Percentiles rank a stretch among this genome's conserved stretches.
These are phyloP conservation scores for Flagelloscypha sp. DNA, from an alignment of 768 basidiomycete genomes.

Conservation along the genomic window DNA sequence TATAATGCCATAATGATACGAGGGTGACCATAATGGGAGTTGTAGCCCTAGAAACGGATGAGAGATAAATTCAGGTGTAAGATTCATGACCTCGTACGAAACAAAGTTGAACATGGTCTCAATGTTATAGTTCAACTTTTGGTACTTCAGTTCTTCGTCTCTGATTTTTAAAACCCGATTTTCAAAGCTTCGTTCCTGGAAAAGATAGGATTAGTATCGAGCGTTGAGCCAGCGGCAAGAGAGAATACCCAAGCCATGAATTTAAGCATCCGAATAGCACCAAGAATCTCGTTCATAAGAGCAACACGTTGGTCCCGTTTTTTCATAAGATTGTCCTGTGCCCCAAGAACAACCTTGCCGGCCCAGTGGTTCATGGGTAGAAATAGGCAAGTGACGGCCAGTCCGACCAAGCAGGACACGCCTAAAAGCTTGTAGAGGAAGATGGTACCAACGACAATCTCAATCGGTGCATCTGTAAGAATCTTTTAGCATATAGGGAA, in stretches of 20 bases:
- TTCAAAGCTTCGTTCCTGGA: slow-evolving; percentile 82
- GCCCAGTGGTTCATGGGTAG: slow-evolving; percentile 79
- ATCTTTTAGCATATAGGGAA: not conserved
- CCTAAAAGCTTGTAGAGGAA: slow-evolving; percentile 73
- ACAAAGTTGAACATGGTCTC: no score
- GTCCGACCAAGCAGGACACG: slow-evolving; percentile 68
- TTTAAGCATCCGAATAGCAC: slow-evolving; percentile 88
- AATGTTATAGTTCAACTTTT: slow-evolving; percentile 79
- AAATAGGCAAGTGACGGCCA: slow-evolving; percentile 65
- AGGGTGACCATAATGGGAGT: slow-evolving; percentile 25
- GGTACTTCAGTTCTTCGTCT: slow-evolving; percentile 75
- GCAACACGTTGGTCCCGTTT: slow-evolving; percentile 83
- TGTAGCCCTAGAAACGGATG: slow-evolving; percentile 14
- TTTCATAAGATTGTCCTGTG: slow-evolving; percentile 87
- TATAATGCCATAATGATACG: slow-evolving; percentile 32
- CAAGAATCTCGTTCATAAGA: slow-evolving; percentile 88
- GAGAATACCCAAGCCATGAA: slow-evolving; percentile 18
- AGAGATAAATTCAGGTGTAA: no score
- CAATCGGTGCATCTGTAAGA: slow-evolving; percentile 61
- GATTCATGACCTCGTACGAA: no score
- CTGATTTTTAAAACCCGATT: slow-evolving; percentile 62
- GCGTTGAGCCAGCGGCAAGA: not conserved
- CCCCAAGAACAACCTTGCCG: slow-evolving; percentile 66
- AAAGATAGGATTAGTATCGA: slow-evolving; percentile 2
- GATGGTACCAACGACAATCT: slow-evolving; percentile 63